Conservation (phyloP, 306 rosid species). For the Begonia fuchsioides region DNA sequence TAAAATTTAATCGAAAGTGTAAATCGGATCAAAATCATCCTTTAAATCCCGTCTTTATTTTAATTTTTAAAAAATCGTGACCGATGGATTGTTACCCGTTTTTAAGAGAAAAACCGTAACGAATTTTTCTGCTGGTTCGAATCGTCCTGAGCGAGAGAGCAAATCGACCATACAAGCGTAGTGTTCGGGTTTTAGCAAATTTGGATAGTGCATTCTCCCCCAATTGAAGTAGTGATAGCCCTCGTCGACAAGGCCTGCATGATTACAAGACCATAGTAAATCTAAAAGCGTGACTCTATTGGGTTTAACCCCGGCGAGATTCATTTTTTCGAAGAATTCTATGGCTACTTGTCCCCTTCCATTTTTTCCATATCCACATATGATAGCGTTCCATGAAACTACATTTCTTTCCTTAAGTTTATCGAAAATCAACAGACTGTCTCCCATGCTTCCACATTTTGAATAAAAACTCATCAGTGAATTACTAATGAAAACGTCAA, state of each 20-base stretch:
- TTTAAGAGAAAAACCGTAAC: constrained; percentile 50
- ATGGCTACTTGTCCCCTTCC: constrained; percentile 71
- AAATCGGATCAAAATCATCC: too few species aligned
- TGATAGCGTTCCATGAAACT: constrained; percentile 84
- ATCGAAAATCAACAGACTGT: constrained; percentile 41
- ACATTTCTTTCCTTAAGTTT: constrained; percentile 30
- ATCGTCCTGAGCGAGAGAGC: constrained; percentile 61
- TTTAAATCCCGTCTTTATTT: too few species aligned
- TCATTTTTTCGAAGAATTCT: constrained; percentile 49
- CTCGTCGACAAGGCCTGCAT: constrained; percentile 58
- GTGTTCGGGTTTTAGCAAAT: constrained; percentile 59
- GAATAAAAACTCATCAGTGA: constrained; percentile 68
- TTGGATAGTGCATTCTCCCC: constrained; percentile 30
- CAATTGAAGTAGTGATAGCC: constrained; percentile 53
- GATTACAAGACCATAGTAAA: constrained; percentile 86
- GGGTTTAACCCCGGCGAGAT: constrained; percentile 27
- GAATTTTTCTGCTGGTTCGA: constrained; percentile 47
- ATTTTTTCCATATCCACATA: constrained; percentile 85
- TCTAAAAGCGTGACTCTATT: constrained; percentile 60
- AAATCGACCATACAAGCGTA: constrained; percentile 89
- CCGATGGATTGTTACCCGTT: too few species aligned
- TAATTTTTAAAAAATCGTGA: too few species aligned
- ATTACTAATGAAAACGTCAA: constrained; percentile 46
- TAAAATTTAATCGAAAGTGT: too few species aligned
- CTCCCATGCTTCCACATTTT: constrained; percentile 82